Conservation (phyloP, 1,139 yeast genomes). For the Nadsonia starkeyi-henricii region DNA sequence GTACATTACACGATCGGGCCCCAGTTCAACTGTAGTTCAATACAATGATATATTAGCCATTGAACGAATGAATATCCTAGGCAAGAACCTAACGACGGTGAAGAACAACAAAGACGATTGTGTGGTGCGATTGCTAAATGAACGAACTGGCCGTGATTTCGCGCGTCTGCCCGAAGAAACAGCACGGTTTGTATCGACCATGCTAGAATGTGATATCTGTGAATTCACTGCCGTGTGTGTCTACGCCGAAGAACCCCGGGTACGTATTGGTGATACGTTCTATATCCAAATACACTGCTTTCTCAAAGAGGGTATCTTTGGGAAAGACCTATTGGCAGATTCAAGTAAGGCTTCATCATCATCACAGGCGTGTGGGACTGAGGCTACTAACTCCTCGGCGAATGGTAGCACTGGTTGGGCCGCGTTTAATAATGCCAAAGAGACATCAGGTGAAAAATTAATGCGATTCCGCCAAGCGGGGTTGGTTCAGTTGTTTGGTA, state of each 20-base stretch:
- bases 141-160: background rate
- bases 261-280: background rate
- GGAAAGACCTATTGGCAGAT: background rate
- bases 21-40: background rate
- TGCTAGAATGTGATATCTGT: background rate
- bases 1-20: background rate
- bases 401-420: background rate
- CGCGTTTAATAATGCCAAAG: conserved; percentile 25
- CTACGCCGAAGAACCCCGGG: background rate
- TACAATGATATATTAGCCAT: background rate
- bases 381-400: no score
- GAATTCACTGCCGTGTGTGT: background rate
- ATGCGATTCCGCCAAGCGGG: conserved; percentile 45
- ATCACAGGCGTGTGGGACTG: background rate
- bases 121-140: background rate
- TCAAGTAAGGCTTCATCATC: background rate
- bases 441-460: conserved; percentile 41
- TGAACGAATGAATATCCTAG: background rate
- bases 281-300: background rate
- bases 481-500: conserved; percentile 41
- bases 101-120: background rate
- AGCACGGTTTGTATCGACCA: background rate
- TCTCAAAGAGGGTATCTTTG: background rate
- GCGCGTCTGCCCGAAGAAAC: background rate
- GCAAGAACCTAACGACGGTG: background rate